Evolutionary conservation across 306 rosid species (phyloP), one percentile per base, ranked within the genome.

Genomic region (Vigna hirtella): DNA sequence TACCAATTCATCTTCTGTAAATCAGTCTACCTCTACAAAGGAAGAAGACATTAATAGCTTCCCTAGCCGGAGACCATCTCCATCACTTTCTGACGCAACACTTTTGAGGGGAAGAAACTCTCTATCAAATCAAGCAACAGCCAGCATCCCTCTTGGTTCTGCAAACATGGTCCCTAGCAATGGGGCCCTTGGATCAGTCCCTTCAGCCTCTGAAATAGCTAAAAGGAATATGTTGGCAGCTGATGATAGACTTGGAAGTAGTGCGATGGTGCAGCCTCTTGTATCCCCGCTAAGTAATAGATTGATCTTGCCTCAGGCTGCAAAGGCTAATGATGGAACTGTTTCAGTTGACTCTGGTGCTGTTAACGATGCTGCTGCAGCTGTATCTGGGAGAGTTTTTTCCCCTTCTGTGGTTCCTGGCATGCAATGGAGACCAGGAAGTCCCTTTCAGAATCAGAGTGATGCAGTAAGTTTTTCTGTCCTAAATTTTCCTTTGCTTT

Each of bases 381-480:
- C 93, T 82, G 80, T 88, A 59, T 81, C 91, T 67, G 92, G 97
- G 63, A 79, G 94, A 87, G 89, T 89, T 76, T 95, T 92, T 83
- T 89, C 98, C 76, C 92, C 93, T 66, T 74, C 96, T 82, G 55
- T 85, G 82, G 93, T 89, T 84, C 84, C 98, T 63, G 87, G 95
- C 81, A 89, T 92, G 93, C 98, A 91, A 74, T 95, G 98, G 98
- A 91, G 98, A 85, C 92, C 98, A 36, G 98, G 98, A 80, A 89
- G 93, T 78, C 85, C 94, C 55, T 93, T 91, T 78, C 98, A 87
- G 63, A 93, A 84, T 80, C 98, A 85, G 69, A 91, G 83, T 81
- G 98, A 95, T 76, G 82, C 80, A 59, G 98, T 95, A 88, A 81
- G 61, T 47, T 69, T 26, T 73, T 72, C 7, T 49, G 32, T 52